Percentiles rank a stretch among this genome's conserved stretches.
Conservation (phyloP, 2,329 filamentous ascomycete species). For the Furcasterigmium sp. region DNA sequence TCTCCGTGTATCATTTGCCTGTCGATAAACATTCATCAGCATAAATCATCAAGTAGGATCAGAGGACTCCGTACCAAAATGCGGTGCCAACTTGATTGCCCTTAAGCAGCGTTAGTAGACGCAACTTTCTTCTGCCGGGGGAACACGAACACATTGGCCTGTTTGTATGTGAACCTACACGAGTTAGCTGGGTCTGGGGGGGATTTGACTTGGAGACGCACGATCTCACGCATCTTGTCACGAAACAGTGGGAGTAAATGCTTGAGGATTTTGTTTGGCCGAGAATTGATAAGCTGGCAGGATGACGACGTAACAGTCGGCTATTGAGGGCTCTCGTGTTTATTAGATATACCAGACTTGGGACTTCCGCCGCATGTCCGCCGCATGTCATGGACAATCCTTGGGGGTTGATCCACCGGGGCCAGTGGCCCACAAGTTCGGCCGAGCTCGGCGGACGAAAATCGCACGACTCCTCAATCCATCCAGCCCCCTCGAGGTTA, state of each 20-base stretch:
- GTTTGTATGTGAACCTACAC: conserved; percentile 99
- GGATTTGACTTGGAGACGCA: conserved; percentile 36
- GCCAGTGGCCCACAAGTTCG: neutral
- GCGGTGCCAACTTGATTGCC: conserved; percentile 99
- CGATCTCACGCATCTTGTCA: conserved; percentile 67
- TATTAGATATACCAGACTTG: too few relatives aligned
- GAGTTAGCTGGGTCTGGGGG: conserved; percentile 12
- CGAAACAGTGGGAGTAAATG: too few relatives aligned
- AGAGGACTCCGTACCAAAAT: conserved; percentile 71
- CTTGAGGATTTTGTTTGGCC: too few relatives aligned
- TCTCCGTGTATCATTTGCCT: conserved; percentile 80
- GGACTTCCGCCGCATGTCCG: too few relatives aligned
- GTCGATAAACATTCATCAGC: conserved; percentile 21
- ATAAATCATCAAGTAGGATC: neutral
- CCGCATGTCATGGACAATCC: too few relatives aligned
- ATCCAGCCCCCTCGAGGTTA: neutral
- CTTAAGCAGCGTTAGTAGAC: conserved; percentile 41
- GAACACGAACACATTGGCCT: conserved; percentile 82
- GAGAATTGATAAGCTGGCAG: too few relatives aligned
- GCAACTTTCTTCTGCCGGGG: neutral
- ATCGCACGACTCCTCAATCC: neutral
- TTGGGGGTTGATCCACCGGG: neutral
- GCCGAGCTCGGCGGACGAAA: too few relatives aligned
- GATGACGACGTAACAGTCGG: too few relatives aligned
- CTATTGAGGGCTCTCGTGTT: too few relatives aligned